Evolutionary conservation across 345 rosid genomes (phyloP).

Genomic region (Corchorus capsularis): DNA sequence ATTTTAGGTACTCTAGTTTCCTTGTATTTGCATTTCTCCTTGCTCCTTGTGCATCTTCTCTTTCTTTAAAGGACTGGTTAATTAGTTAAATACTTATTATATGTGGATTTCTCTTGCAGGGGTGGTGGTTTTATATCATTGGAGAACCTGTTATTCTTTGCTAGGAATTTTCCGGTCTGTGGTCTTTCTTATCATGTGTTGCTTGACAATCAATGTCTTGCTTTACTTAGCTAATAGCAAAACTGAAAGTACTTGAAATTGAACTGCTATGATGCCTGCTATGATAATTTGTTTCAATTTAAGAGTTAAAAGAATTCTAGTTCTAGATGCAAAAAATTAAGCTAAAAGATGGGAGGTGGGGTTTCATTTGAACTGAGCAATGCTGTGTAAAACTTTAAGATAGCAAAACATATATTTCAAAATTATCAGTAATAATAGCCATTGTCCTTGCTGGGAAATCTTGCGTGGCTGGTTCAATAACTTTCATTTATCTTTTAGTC

Average conservation of each 20-base stretch:
- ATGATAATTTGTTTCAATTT: background rate
- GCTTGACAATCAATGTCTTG: background rate
- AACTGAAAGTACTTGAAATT: background rate
- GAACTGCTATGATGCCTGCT: background rate
- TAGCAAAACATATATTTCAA: background rate
- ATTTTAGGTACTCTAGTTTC: constrained; percentile 67
- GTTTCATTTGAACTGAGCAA: background rate
- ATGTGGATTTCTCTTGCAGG: constrained; percentile 53
- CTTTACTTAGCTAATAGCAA: background rate
- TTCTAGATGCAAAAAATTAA: background rate
- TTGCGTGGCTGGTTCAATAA: background rate
- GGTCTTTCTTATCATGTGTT: constrained; percentile 11
- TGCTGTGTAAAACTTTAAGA: background rate
- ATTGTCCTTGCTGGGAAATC: background rate
- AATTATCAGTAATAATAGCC: background rate
- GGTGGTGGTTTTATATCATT: constrained; percentile 99
- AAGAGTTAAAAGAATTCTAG: background rate
- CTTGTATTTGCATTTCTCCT: constrained; percentile 5
- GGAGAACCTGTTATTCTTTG: constrained; percentile 94
- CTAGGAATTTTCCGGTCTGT: constrained; percentile 77
- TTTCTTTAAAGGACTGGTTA: background rate
- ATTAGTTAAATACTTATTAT: background rate
- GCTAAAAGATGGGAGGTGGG: background rate
- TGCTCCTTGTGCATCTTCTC: constrained; percentile 9
- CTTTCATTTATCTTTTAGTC: background rate